Evolutionary conservation across 345 rosid species (phyloP), one percentile per base, ranked within the genome.

Genomic region (Syzygium grande): DNA sequence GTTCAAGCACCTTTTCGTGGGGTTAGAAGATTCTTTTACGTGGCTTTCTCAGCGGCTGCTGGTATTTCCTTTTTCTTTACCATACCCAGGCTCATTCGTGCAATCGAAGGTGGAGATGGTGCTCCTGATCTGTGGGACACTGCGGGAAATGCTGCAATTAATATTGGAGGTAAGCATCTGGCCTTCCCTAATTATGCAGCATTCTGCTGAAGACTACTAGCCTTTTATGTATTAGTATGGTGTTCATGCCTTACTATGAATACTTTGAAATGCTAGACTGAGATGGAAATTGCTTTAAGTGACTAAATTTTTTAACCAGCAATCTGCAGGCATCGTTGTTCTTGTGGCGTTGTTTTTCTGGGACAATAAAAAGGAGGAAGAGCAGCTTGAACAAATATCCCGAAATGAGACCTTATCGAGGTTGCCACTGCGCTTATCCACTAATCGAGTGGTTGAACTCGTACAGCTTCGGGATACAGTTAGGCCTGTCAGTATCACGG

Each of bases 1-100:
- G 99, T 98, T 87, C 98, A 96, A 92, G 99, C 99, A 88, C 99
- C 99, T 27, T 98, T 96, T 90, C 99, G 98, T 34, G 99, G 99
- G 61, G 87, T 96, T 89, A 93, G 99, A 89, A 94, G 95, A 87
- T 97, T 96, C 92, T 95, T 97, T 89, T 93, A 92, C 80, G 88
- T 95, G 73, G 99, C 99, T 86, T 91, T 98, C 87, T 89, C 94
- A 5, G 96, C 98, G 84, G 99, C 99, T 88, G 98, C 99, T 6
- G 98, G 99, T 87, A 96, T 98, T 90, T 96, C 99, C 77, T 88
- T 91, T 59, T 87, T 98, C 87, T 96, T 98, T 86, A 96, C 99
- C 5, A 85, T 93, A 87, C 99, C 99, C 87, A 93, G 98, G 92
- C 92, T 98, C 68, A 55, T 96, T 65, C 93, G 85, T 85, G 99